Evolutionary conservation across 2,329 filamentous ascomycete species (phyloP), one percentile per base, ranked within the genome.

Genomic region (Lachnellula occidentalis): DNA sequence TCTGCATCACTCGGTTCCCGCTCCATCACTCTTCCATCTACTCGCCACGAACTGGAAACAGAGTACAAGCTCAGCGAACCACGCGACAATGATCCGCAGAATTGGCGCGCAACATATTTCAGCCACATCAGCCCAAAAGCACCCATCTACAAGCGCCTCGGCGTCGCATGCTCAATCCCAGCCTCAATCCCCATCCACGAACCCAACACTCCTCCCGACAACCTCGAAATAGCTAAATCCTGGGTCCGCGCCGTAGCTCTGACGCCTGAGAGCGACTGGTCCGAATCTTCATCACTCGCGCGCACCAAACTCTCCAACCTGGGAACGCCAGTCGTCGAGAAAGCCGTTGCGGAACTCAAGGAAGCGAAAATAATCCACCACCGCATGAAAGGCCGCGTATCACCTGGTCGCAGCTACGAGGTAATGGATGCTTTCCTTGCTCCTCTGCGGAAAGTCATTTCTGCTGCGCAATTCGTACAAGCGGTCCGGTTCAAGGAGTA

Each of bases 201-300:
- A 19, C 6, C 17, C 37, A 3, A 17, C 50, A 34, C 12, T 19
- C 24, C 31, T 22, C 68, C 71, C 27, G 59, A 64, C 19, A 57
- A 69, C 24, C 57, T 76, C 17, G 65, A 69, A 1, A 70, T 81
- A 19, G 79, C 79, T 5, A 77, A 74, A 56, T 82, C 82, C 0
- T 86, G 81, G 81, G 74, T 83, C 48, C 76, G 81, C 47, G 79
- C 82, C 1, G 71, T 83, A 2, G 83, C 80, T 55, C 74, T 77
- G 45, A 85, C 82, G 1, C 72, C 74, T 0, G 71, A 75, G 22
- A 70, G 72, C 21, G 73, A 70, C 58, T 87, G 74, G 65, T 77
- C 70, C 45, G 74, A 69, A 24, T n/a, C 8, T n/a, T 41, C 37
- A 19, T 72, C 75, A 15, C 66, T 73, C 15, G 76, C 83, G 42